Base-by-base conservation (phyloP, 2,329 filamentous ascomycete species). In the Epichloe aotearoae region DNA sequence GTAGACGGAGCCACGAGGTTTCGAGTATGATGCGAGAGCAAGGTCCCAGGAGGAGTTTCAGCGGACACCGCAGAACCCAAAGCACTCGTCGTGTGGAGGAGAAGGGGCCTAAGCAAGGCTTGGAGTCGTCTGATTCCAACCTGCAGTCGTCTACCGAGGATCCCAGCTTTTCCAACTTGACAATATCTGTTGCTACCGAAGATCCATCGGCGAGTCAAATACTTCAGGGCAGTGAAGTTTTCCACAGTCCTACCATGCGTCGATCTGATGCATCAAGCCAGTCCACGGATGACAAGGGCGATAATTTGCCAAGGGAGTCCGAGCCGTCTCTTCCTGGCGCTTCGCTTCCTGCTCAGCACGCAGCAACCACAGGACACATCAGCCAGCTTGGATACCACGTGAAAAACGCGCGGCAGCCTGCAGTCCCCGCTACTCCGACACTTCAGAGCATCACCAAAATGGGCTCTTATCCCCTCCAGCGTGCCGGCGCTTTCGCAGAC, bases 161-260 rank as follows among this genome's bases (percentile, higher is more conserved):
- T 43, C 84, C 82, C 0, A 88, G 83, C 60, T 66, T 85, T 51
- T 90, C 86, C 1, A 87, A 82, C 3, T 71, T 83, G 34, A 74
- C 84, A 2, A 74, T 82, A 4, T 86, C 85, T 3, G 82, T 80
- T 1, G 46, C 52, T n/a, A 79, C 77, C 50, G 85, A 90, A 41
- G 87, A 90, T 52, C 83, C 84, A 46, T 94, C 90, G 3, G 91
- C 87, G 3, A 97, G 91, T 63, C 89, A 95, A 65, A 96, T 97
- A 38, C 70, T 98, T 8, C 79, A 80, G 49, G 82, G 86, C 36
- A 96, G 89, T 58, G 88, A 93, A 58, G 85, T 96, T 8, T 97
- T 98, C 60, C 82, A 86, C 57, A 83, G 82, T 26, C 88, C 88
- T 15, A 86, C 84, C 0, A 78, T 89, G 60, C 73, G 70, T 26